A percentile compares a stretch with the other conserved stretches of the same genome.
Conservation (phyloP, 2,329 filamentous ascomycete species). For the Calonectria hawksworthii region DNA sequence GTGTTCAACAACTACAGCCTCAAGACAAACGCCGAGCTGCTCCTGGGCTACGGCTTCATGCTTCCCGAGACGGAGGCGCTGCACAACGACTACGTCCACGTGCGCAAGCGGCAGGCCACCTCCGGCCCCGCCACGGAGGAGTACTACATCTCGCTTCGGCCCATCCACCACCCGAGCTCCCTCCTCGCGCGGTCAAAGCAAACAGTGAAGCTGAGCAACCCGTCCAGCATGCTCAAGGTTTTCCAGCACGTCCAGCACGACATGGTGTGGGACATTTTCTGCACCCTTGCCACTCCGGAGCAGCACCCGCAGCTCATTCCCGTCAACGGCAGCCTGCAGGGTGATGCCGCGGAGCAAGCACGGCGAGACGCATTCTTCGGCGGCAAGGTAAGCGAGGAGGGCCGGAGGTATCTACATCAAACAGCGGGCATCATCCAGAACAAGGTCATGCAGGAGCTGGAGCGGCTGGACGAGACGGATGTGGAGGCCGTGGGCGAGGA, state of each 20-base stretch:
- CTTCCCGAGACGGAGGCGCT: conserved; percentile 61
- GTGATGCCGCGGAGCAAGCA: conserved; percentile 46
- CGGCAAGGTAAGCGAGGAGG: conserved; percentile 48
- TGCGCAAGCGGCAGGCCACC: conserved; percentile 59
- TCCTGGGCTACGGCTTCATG: conserved; percentile 75
- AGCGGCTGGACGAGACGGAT: conserved; percentile 62
- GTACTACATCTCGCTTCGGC: conserved; percentile 67
- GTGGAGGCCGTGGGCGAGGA: conserved; percentile 58
- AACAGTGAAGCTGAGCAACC: conserved; percentile 46
- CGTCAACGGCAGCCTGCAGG: conserved; percentile 30
- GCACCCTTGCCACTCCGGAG: conserved; percentile 53
- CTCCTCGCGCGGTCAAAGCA: conserved; percentile 60
- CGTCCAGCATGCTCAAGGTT: conserved; percentile 49
- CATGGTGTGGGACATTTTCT: conserved; percentile 65
- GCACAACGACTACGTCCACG: conserved; percentile 73
- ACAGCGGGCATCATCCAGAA: conserved; percentile 59
- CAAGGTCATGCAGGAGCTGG: conserved; percentile 59
- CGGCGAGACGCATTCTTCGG: conserved; percentile 48
- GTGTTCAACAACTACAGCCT: conserved; percentile 80
- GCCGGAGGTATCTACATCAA: conserved; percentile 48
- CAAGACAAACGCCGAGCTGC: conserved; percentile 80
- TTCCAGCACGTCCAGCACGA: conserved; percentile 67
- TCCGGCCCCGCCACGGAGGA: conserved; percentile 51
- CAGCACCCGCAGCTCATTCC: conserved; percentile 47
- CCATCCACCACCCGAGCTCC: conserved; percentile 63